These are phyloP conservation scores for Euphorbia celastroides DNA, from an alignment of 441 rosid genomes.

Conservation along the genomic window DNA sequence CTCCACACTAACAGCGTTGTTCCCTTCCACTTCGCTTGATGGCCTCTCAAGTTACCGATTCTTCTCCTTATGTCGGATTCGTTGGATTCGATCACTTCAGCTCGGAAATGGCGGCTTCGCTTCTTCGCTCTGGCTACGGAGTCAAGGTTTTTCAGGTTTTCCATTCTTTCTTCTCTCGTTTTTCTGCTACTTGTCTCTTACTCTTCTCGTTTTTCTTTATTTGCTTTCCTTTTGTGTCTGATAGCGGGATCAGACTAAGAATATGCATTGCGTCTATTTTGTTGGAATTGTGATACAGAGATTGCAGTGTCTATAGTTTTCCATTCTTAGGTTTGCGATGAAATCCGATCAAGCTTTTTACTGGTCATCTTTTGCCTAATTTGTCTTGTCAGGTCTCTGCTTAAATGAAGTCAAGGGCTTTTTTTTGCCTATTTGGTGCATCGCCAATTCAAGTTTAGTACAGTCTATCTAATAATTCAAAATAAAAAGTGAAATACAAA, in stretches of 20 bases:
- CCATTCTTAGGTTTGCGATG: neutral
- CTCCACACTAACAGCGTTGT: neutral
- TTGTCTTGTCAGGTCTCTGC: neutral
- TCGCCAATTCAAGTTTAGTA: too few species aligned
- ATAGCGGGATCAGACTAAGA: neutral
- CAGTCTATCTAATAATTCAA: too few species aligned
- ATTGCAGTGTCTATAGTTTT: neutral
- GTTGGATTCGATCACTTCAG: constrained; percentile 58
- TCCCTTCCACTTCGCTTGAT: constrained; percentile 4
- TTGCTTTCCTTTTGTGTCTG: too few species aligned
- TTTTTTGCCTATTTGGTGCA: too few species aligned
- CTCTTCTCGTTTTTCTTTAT: neutral
- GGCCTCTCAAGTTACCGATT: constrained; percentile 16
- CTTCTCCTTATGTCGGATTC: constrained; percentile 46
- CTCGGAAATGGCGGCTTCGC: constrained; percentile 68
- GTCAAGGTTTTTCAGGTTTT: constrained; percentile 68
- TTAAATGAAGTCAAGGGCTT: neutral
- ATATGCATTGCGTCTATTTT: neutral
- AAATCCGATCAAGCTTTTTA: neutral
- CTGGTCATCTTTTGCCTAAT: neutral
- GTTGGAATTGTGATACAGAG: neutral
- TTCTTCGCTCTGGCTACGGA: constrained; percentile 49
- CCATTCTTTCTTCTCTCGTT: neutral
- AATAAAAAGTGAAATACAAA: too few species aligned
- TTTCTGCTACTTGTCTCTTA: neutral